These are phyloP conservation scores for Suhomyces faveliae DNA, from an alignment of 805 yeast genomes.

Conservation along the genomic window DNA sequence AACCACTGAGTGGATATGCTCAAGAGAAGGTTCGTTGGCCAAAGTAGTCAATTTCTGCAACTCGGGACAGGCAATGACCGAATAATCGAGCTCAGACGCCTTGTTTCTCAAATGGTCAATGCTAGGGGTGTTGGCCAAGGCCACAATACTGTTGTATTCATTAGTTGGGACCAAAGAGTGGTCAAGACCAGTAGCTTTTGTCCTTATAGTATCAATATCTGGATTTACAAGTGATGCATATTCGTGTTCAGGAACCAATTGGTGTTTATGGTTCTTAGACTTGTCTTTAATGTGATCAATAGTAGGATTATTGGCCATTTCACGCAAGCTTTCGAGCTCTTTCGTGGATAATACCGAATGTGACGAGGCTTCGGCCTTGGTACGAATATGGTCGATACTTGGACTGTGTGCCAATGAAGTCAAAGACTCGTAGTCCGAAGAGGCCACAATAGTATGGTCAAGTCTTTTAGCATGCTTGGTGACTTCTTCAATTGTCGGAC, in stretches of 20 bases:
- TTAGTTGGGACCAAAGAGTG: conserved; percentile 2
- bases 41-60: background rate
- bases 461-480: conserved; percentile 12
- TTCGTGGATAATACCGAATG: conserved; percentile 5
- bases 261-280: conserved; percentile 5
- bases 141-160: background rate
- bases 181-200: background rate
- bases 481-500: conserved; percentile 16
- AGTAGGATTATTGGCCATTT: conserved; percentile 16
- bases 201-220: conserved; percentile 7
- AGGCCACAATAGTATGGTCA: conserved; percentile 17
- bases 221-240: conserved; percentile 16
- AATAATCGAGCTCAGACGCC: conserved; percentile 7
- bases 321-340: conserved; percentile 4
- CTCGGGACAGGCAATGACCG: background rate
- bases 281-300: conserved; percentile 9
- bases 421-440: conserved; percentile 15
- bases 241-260: conserved; percentile 19
- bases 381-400: conserved; percentile 5
- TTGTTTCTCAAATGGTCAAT: conserved; percentile 9
- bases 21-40: conserved; percentile 13
- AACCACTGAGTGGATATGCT: conserved; percentile 9
- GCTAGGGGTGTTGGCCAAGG: conserved; percentile 9
- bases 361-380: conserved; percentile 5
- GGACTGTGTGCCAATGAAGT: conserved; percentile 10